Evolutionary conservation across 331 rosid species (phyloP).

Genomic region (Malus hybrid): DNA sequence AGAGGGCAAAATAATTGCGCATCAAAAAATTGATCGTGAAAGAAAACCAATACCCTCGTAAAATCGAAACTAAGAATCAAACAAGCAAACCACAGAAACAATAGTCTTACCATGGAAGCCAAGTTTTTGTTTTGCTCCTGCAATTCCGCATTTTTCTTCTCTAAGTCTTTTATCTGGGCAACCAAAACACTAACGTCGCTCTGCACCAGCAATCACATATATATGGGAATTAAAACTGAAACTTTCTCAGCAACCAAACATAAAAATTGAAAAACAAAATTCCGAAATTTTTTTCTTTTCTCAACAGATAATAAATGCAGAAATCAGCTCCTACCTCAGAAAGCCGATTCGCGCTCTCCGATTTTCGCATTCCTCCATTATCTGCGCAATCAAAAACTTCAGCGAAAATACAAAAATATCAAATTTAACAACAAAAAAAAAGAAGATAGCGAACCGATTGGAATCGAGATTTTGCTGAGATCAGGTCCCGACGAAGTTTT

Average conservation of each 20-base stretch:
- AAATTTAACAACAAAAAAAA: neutral
- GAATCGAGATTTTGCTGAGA: conserved; percentile 37
- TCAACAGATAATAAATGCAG: neutral
- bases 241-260: neutral
- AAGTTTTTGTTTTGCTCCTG: conserved; percentile 53
- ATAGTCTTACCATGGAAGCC: conserved; percentile 39
- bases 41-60: neutral
- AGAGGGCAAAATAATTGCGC: conserved; percentile 13
- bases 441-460: conserved; percentile 35
- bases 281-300: neutral
- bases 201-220: conserved; percentile 27
- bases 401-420: neutral
- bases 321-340: conserved; percentile 42
- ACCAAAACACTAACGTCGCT: conserved; percentile 56
- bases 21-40: conserved; percentile 1
- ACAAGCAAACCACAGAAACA: neutral
- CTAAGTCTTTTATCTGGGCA: conserved; percentile 67
- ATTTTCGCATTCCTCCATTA: conserved; percentile 39
- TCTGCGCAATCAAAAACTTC: conserved; percentile 25
- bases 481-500: conserved; percentile 83
- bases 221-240: neutral
- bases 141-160: conserved; percentile 56
- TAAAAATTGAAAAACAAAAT: neutral
- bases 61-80: neutral
- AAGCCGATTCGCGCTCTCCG: conserved; percentile 61